Evolutionary conservation across 2,329 filamentous ascomycete genomes (phyloP).

Genomic region (Calonectria pseudoturangicola): DNA sequence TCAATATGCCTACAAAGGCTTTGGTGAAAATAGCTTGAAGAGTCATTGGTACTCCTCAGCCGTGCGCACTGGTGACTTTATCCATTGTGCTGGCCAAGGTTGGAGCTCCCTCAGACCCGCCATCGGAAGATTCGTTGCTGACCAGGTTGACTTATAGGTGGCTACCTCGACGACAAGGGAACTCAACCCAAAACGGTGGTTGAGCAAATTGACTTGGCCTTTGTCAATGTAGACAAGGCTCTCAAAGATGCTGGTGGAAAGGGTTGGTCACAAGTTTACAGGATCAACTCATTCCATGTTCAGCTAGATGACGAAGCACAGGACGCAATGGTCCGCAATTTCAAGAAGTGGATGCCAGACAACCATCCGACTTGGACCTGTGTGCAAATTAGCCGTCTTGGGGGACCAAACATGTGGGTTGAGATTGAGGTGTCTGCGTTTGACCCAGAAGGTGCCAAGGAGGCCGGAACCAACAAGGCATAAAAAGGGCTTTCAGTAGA

Average conservation of each 20-base stretch:
- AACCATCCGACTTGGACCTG: conserved; percentile 23
- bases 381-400: conserved; percentile 13
- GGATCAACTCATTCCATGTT: conserved; percentile 16
- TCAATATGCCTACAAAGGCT: background rate
- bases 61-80: background rate
- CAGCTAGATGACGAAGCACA: conserved; percentile 3
- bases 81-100: conserved; percentile 7
- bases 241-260: conserved; percentile 10
- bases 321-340: conserved; percentile 14
- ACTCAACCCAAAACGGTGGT: conserved; percentile 6
- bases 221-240: background rate
- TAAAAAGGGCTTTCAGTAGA: background rate
- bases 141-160: background rate
- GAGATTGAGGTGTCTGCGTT: conserved; percentile 24
- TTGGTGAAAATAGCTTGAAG: background rate
- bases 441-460: conserved; percentile 7
- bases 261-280: conserved; percentile 30
- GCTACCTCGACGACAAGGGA: conserved; percentile 5
- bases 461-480: background rate
- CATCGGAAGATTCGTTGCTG: background rate
- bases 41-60: conserved; percentile 2
- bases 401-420: conserved; percentile 15
- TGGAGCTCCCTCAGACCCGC: background rate
- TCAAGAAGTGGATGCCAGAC: conserved; percentile 21
- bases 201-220: conserved; percentile 9